phyloP scores from a whole-genome alignment of 2,329 filamentous ascomycete genomes.

The Alternaria rosae region DNA sequence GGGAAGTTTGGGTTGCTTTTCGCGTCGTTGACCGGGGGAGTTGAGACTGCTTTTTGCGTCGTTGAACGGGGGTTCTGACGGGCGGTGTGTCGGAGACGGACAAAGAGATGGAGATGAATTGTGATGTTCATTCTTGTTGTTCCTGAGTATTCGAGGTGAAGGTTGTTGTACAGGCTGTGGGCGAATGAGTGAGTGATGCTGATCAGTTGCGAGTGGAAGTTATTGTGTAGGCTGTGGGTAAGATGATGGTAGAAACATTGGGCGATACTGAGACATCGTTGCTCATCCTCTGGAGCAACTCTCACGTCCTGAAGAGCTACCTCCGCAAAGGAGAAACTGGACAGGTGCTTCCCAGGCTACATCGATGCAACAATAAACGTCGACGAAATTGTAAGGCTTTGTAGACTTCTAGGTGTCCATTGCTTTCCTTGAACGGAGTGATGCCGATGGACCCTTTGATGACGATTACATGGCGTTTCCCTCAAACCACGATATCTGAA shows the following conservation, averaged over 20 bases:
- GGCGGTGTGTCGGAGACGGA: not conserved
- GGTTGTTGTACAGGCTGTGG: not conserved
- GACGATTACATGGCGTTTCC: not conserved
- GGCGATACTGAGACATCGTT: not conserved
- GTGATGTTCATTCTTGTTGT: not conserved
- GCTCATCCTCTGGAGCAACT: not conserved
- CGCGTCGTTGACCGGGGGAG: not conserved
- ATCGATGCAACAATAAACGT: not conserved
- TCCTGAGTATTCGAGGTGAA: not conserved
- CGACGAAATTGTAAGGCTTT: not conserved
- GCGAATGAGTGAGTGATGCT: not conserved
- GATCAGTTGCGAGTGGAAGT: not conserved
- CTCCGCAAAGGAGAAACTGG: not conserved
- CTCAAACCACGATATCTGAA: not conserved
- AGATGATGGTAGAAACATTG: not conserved
- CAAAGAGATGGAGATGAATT: not conserved
- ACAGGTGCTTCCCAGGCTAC: not conserved
- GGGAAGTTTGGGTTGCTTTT: not conserved
- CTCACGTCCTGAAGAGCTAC: not conserved
- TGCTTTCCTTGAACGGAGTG: not conserved
- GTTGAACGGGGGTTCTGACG: not conserved
- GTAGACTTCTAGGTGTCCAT: not conserved
- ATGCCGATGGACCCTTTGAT: rapidly evolving
- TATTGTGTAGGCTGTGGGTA: not conserved
- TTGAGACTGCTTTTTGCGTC: not conserved